These are phyloP conservation scores for Elsinoe arachidis DNA, from an alignment of 2,329 filamentous ascomycete species.

Conservation along the genomic window DNA sequence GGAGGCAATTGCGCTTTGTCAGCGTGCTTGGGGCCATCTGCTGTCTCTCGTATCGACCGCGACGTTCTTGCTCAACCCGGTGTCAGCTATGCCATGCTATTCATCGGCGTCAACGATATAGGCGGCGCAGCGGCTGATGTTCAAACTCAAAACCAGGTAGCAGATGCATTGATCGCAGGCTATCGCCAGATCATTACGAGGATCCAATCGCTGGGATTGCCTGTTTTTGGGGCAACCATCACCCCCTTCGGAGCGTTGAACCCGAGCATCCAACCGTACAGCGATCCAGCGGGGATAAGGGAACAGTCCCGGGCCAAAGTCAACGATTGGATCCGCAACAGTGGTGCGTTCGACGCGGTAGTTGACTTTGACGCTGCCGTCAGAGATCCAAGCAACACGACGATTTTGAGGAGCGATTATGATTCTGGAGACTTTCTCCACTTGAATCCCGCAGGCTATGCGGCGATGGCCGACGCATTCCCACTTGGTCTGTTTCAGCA, in stretches of 20 bases:
- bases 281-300: slow-evolving; percentile 36
- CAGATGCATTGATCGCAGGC: slow-evolving; percentile 45
- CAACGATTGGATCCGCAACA: slow-evolving; percentile 53
- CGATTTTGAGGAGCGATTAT: slow-evolving; percentile 43
- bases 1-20: slow-evolving; percentile 58
- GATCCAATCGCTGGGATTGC: slow-evolving; percentile 46
- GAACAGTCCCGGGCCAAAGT: slow-evolving; percentile 50
- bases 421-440: slow-evolving; percentile 59
- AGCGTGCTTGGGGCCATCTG: slow-evolving; percentile 55
- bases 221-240: slow-evolving; percentile 56
- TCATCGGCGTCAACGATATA: slow-evolving; percentile 63
- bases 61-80: slow-evolving; percentile 53
- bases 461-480: slow-evolving; percentile 50
- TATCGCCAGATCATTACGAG: slow-evolving; percentile 51
- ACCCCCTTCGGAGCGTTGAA: slow-evolving; percentile 50
- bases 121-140: slow-evolving; percentile 41
- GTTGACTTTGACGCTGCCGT: slow-evolving; percentile 55
- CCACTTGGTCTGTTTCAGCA: slow-evolving; percentile 46
- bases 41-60: slow-evolving; percentile 53
- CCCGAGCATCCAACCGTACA: slow-evolving; percentile 44
- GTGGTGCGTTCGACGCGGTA: slow-evolving; percentile 50
- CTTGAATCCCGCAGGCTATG: slow-evolving; percentile 51
- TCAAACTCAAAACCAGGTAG: slow-evolving; percentile 39
- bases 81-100: slow-evolving; percentile 54
- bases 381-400: slow-evolving; percentile 41